These are phyloP conservation scores for Choanephora cucurbitarum DNA, from an alignment of 371 early-diverging fungal genomes.

Conservation along the genomic window DNA sequence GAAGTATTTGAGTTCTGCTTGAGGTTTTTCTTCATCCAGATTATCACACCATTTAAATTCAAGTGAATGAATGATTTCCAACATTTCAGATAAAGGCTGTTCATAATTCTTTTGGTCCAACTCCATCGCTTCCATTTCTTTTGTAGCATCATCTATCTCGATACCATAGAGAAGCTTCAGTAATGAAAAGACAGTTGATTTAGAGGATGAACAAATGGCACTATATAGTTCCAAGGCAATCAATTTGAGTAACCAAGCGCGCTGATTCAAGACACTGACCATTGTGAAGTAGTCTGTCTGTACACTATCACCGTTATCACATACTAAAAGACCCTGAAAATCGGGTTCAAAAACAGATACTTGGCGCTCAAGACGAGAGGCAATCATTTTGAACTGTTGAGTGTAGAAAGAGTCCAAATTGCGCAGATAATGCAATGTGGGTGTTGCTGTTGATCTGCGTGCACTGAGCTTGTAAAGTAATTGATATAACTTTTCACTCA, in stretches of 20 bases:
- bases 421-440: conserved; percentile 78
- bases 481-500: conserved; percentile 85
- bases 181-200: conserved; percentile 12
- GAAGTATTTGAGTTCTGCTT: conserved; percentile 5
- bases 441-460: conserved; percentile 63
- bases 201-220: conserved; percentile 19
- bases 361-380: conserved; percentile 24
- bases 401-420: conserved; percentile 70
- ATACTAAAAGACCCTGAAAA: conserved; percentile 19
- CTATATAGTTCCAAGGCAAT: conserved; percentile 81
- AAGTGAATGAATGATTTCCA: conserved; percentile 52
- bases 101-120: conserved; percentile 9
- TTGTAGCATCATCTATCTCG: not conserved
- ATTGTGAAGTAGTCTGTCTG: conserved; percentile 49
- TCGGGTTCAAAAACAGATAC: conserved; percentile 11
- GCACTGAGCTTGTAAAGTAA: conserved; percentile 76
- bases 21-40: conserved; percentile 16
- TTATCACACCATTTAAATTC: conserved; percentile 54
- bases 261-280: conserved; percentile 71
- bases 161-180: conserved; percentile 20
- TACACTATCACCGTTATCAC: conserved; percentile 20
- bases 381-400: conserved; percentile 52
- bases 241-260: conserved; percentile 83
- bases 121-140: not conserved
- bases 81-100: conserved; percentile 53